Evolutionary conservation across 768 basidiomycete species (phyloP), one percentile per base, ranked within the genome.

Genomic region (Epithele typhae): DNA sequence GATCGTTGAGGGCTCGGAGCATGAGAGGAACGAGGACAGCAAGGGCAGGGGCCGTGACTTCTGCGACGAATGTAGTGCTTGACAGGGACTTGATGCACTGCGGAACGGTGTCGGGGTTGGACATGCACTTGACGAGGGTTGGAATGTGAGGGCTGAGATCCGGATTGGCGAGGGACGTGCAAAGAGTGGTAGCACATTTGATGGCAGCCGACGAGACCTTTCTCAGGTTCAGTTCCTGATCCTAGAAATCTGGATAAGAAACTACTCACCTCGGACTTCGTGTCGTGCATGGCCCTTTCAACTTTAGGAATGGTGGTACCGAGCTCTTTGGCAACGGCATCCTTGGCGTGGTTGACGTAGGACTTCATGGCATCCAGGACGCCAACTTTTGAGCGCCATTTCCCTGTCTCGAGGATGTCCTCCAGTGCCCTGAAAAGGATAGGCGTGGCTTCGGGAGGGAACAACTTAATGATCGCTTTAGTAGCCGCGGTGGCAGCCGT

Each of bases 381-480:
- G 14, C 88, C 92, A n/a, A 96, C 85, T 73, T 97, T 97, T 48
- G 86, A 81, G 54, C 84, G 79, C 95, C 95, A 98, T 68, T 96
- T 95, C 37, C 90, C 91, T 40, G 75, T 76, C 45, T 91, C 86
- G 19, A 97, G 64, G 51, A 94, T 79, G 23, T 73, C 73, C 59
- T 86, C 85, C 22, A 97, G 74, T 21, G 72, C 67, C 34, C 79
- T 73, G 55, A 88, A 90, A 6, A 86, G 79, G 44, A 78, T 57
- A 23, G 79, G 72, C n/a, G 76, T 82, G 3, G 87, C 76, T 64
- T 96, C 92, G 2, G 92, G 82, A 30, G 93, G 91, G 48, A 82
- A 80, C 37, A 86, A 76, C 60, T 90, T 90, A 50, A 95, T 67
- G 62, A 96, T 84, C 27, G 86, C 72, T 65, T 92, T 94, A 57